Evolutionary conservation across 306 rosid genomes (phyloP), one percentile per base, ranked within the genome.

Genomic region (Quercus variabilis): DNA sequence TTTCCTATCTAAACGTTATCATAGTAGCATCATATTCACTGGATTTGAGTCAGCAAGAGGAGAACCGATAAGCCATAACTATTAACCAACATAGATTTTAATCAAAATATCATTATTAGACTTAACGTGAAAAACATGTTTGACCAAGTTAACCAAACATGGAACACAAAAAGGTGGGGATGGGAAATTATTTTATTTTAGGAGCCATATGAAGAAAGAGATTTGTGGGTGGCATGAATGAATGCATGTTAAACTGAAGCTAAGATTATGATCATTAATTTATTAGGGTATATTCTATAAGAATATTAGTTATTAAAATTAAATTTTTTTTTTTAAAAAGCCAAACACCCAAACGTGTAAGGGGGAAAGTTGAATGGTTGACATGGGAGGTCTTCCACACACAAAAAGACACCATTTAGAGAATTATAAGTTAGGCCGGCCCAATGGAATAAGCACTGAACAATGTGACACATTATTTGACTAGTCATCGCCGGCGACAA

Each of bases 311-410:
- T 12, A 60, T 60, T 25, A 60, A 59, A 23, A 23, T 59, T 12
- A 5, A 38, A 38, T 6, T 26, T 26, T 21, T 23, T 6, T 26
- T 26, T 21, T 23, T 1, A 26, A 2, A 60, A 5, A 13, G 17
- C 25, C 23, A 59, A 11, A 59, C 12, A 67, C 72, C 19, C 1
- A 33, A 26, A 69, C 81, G 73, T 72, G 81, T 18, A 70, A 58
- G 75, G 78, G 69, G 74, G 55, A 26, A 63, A 69, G 12, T 31
- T 15, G 21, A 49, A 63, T 43, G 1, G 76, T 79, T 76, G 76
- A 79, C 78, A 3, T 71, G 63, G 60, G 54, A 43, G 67, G 25
- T 21, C 52, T 55, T 11, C 73, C 82, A 21, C 56, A 0, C 28
- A 11, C 28, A 41, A 63, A 5, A 79, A 2, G 60, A 70, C 81